These are phyloP conservation scores for Basidiobolus heterosporus DNA, from an alignment of 371 early-diverging fungal genomes.

Conservation along the genomic window DNA sequence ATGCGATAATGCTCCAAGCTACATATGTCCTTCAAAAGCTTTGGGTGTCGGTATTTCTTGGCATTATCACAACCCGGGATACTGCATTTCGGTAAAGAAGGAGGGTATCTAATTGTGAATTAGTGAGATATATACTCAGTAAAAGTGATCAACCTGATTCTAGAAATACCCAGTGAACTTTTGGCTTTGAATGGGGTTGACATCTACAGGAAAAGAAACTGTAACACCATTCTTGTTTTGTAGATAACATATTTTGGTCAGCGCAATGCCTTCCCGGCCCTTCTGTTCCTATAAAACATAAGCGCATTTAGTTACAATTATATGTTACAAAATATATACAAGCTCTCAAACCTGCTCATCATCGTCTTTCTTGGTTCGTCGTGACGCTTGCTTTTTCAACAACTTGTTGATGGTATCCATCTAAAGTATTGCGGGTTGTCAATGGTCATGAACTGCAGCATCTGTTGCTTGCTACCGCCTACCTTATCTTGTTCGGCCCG, in stretches of 20 bases:
- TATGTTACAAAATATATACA: no score
- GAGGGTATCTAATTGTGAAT: neutral
- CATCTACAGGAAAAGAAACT: slow-evolving; percentile 6
- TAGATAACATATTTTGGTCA: slow-evolving; percentile 4
- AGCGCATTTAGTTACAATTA: slow-evolving; percentile 3
- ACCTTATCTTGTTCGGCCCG: slow-evolving; percentile 11
- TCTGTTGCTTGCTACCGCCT: neutral
- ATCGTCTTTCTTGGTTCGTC: slow-evolving; percentile 1
- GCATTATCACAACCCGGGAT: slow-evolving; percentile 5
- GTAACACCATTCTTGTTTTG: neutral
- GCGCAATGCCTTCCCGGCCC: neutral
- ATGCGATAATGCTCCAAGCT: slow-evolving; percentile 3
- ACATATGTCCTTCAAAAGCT: neutral
- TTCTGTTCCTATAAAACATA: neutral
- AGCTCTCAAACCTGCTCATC: slow-evolving; percentile 4
- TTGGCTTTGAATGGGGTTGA: neutral
- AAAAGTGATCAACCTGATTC: no score
- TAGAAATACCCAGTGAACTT: slow-evolving; percentile 6
- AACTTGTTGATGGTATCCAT: slow-evolving; percentile 11
- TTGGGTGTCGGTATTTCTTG: slow-evolving; percentile 9
- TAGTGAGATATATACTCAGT: no score
- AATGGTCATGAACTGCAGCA: neutral
- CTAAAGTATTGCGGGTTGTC: slow-evolving; percentile 1
- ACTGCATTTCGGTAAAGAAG: neutral
- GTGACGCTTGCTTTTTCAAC: slow-evolving; percentile 9